Evolutionary conservation across 306 rosid species (phyloP).

Genomic region (Cicer arietinum): DNA sequence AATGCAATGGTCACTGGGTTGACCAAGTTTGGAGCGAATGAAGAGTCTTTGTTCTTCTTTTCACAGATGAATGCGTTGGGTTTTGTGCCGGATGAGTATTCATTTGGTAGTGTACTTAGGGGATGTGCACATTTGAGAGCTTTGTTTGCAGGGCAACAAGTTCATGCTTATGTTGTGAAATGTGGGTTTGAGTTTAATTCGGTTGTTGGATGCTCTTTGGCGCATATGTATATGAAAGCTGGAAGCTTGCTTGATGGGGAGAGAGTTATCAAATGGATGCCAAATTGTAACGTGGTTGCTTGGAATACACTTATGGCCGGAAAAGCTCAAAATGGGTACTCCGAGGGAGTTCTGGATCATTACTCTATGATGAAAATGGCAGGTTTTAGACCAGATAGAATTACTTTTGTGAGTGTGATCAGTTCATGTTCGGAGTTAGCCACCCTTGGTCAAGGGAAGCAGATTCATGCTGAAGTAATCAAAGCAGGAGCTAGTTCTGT

Average conservation of each 20-base stretch:
- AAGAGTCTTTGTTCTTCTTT: slow-evolving; percentile 64
- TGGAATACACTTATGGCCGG: slow-evolving; percentile 97
- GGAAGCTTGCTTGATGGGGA: slow-evolving; percentile 79
- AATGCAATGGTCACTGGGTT: slow-evolving; percentile 83
- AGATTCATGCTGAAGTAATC: slow-evolving; percentile 81
- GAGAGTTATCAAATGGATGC: slow-evolving; percentile 68
- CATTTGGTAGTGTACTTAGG: slow-evolving; percentile 83
- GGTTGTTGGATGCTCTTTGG: slow-evolving; percentile 85
- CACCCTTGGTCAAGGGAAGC: slow-evolving; percentile 87
- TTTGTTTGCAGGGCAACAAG: slow-evolving; percentile 62
- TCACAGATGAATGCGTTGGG: slow-evolving; percentile 65
- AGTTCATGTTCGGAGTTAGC: slow-evolving; percentile 80
- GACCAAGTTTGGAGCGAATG: slow-evolving; percentile 69
- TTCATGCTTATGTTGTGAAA: slow-evolving; percentile 77
- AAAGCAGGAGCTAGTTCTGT: slow-evolving; percentile 74
- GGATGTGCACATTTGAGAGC: slow-evolving; percentile 83
- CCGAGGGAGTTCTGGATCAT: slow-evolving; percentile 68
- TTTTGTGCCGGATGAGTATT: slow-evolving; percentile 76
- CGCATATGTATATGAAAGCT: slow-evolving; percentile 93
- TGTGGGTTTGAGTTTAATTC: slow-evolving; percentile 72
- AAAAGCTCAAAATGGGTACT: slow-evolving; percentile 71
- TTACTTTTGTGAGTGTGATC: slow-evolving; percentile 76
- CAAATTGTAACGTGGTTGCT: slow-evolving; percentile 73
- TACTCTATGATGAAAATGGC: slow-evolving; percentile 74
- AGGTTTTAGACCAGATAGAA: slow-evolving; percentile 76